Evolutionary conservation across 2,329 filamentous ascomycete species (phyloP).

Genomic region (Phialocephala subalpina): DNA sequence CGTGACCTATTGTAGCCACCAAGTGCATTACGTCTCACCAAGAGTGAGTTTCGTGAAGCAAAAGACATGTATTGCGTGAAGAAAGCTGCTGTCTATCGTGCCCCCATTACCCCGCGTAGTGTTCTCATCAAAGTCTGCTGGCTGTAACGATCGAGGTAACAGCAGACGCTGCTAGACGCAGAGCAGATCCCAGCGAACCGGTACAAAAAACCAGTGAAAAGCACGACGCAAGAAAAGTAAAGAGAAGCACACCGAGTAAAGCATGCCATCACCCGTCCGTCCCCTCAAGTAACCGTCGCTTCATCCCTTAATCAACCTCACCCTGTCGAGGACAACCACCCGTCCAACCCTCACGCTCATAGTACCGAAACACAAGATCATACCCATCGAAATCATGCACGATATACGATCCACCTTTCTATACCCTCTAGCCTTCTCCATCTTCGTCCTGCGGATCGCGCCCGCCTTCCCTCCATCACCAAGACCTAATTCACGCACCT

Average conservation of each 20-base stretch:
- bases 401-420: conserved; percentile 89
- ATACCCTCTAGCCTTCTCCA: conserved; percentile 84
- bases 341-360: conserved; percentile 83
- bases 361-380: conserved; percentile 95
- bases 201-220: neutral
- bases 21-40: neutral
- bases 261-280: neutral
- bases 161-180: neutral
- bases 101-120: neutral
- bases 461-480: conserved; percentile 49
- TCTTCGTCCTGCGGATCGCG: conserved; percentile 53
- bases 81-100: neutral
- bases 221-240: neutral
- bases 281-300: no score
- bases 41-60: no score
- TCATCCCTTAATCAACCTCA: conserved; percentile 40
- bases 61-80: neutral
- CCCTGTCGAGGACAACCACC: conserved; percentile 43
- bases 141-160: conserved; percentile 2
- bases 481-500: conserved; percentile 34
- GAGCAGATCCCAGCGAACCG: no score
- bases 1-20: neutral
- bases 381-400: conserved; percentile 98
- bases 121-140: neutral
- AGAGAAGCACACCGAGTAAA: conserved; percentile 1